A percentile compares a stretch with the other conserved stretches of the same genome.
Evolutionary conservation across 2,329 filamentous ascomycete species (phyloP).

Genomic region (Beauveria rudraprayagi): DNA sequence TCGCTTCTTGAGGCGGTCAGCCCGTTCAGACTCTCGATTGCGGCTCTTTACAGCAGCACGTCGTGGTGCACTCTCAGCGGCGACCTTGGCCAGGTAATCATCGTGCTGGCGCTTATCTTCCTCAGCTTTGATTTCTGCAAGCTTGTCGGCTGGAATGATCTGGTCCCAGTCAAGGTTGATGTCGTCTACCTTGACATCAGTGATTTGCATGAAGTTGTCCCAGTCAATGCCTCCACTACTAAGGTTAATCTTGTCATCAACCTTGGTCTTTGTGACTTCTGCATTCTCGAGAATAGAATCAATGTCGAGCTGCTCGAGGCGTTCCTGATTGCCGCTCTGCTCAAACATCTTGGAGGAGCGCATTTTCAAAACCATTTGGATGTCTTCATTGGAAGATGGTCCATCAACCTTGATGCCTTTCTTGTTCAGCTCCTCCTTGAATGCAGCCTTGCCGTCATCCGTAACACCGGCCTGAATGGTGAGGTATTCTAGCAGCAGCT

Average conservation of each 20-base stretch:
- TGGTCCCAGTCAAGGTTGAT: constrained; percentile 86
- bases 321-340: constrained; percentile 91
- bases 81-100: constrained; percentile 70
- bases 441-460: constrained; percentile 81
- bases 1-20: constrained; percentile 59
- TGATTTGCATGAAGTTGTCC: constrained; percentile 96
- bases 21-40: constrained; percentile 51
- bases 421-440: constrained; percentile 67
- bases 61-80: constrained; percentile 80
- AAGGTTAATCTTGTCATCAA: constrained; percentile 82
- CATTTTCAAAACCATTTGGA: constrained; percentile 92
- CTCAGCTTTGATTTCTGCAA: constrained; percentile 81
- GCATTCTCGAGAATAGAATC: constrained; percentile 95
- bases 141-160: constrained; percentile 89
- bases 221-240: constrained; percentile 78
- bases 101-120: constrained; percentile 80
- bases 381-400: constrained; percentile 86
- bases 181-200: constrained; percentile 89
- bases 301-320: constrained; percentile 93
- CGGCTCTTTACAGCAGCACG: constrained; percentile 56
- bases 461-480: constrained; percentile 96
- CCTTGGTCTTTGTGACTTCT: constrained; percentile 92
- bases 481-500: constrained; percentile 92
- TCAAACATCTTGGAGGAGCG: constrained; percentile 99
- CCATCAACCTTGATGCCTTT: constrained; percentile 67